These are phyloP conservation scores for Wickerhamiella qilinensis DNA, from an alignment of 805 yeast species.

Conservation along the genomic window DNA sequence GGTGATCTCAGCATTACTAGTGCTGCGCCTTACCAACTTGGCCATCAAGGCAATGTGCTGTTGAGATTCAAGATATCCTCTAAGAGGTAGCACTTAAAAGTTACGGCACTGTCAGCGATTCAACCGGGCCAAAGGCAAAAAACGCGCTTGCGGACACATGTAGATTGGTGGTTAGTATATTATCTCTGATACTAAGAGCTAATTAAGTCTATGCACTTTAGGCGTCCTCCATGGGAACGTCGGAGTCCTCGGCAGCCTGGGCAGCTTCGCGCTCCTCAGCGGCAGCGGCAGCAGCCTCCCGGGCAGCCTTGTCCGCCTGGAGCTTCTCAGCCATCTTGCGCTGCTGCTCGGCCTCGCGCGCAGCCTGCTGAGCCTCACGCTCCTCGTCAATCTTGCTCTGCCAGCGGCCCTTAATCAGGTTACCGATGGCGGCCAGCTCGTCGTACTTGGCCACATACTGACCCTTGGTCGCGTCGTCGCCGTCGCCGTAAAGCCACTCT, in stretches of 20 bases:
- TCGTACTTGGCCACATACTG: slow-evolving; percentile 95
- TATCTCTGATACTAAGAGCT: too few species aligned
- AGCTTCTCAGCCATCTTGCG: slow-evolving; percentile 70
- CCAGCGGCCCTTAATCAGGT: slow-evolving; percentile 90
- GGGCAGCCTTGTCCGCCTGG: slow-evolving; percentile 61
- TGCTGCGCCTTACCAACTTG: slow-evolving; percentile 74
- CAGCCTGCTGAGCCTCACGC: slow-evolving; percentile 72
- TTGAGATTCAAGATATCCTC: too few species aligned
- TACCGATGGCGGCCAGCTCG: slow-evolving; percentile 89
- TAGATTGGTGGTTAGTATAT: too few species aligned
- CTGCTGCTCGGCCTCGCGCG: slow-evolving; percentile 75
- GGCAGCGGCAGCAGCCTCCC: slow-evolving; percentile 24
- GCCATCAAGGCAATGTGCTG: slow-evolving; percentile 43
- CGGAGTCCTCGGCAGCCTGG: slow-evolving; percentile 1
- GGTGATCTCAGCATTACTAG: slow-evolving; percentile 80
- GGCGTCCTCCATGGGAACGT: neutral
- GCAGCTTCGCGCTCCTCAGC: slow-evolving; percentile 22
- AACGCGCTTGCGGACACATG: too few species aligned
- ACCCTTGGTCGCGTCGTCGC: slow-evolving; percentile 91
- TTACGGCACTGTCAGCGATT: too few species aligned
- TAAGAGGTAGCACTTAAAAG: too few species aligned
- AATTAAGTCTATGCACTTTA: too few species aligned
- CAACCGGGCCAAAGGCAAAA: too few species aligned
- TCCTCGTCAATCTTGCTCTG: slow-evolving; percentile 88
- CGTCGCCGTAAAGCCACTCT: slow-evolving; percentile 97